A percentile compares a stretch with the other conserved stretches of the same genome.
Evolutionary conservation across 352 stramenopile species (phyloP).

Genomic region (Elongisporangium anandrum): DNA sequence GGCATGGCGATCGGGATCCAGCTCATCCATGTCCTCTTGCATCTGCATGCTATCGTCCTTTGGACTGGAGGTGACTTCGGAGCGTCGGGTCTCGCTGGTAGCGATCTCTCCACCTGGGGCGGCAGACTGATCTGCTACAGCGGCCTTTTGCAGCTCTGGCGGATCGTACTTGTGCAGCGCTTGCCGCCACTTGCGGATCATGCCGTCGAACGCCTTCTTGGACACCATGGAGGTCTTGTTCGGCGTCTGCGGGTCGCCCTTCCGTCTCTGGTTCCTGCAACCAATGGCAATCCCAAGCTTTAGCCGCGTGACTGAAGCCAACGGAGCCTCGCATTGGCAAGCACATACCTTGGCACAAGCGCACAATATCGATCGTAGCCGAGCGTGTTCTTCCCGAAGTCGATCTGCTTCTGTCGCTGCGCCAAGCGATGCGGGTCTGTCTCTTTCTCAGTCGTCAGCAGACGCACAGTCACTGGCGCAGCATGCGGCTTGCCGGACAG

Average conservation of each 20-base stretch:
- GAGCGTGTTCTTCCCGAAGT: constrained; percentile 91
- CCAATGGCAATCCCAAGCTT: too few relatives aligned
- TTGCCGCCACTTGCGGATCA: constrained; percentile 75
- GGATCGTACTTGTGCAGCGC: constrained; percentile 81
- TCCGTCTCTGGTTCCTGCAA: constrained; percentile 36
- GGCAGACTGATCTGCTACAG: constrained; percentile 4
- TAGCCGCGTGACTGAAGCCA: neutral
- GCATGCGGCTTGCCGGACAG: neutral
- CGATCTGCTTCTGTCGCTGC: constrained; percentile 92
- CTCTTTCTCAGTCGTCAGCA: constrained; percentile 62
- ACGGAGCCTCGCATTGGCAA: neutral
- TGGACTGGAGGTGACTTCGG: neutral
- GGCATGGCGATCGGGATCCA: constrained; percentile 12
- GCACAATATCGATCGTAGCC: constrained; percentile 87
- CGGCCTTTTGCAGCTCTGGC: constrained; percentile 36
- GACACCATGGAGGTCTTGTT: constrained; percentile 71
- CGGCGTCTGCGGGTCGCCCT: constrained; percentile 67
- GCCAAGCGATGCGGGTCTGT: constrained; percentile 72
- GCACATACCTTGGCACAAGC: constrained; percentile 43
- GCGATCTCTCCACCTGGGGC: neutral
- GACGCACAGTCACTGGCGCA: constrained; percentile 21
- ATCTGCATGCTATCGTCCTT: neutral
- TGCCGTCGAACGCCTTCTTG: constrained; percentile 82
- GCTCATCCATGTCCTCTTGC: constrained; percentile 17
- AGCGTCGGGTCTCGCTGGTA: neutral